These are phyloP conservation scores for Fusarium tuaranense DNA, from an alignment of 2,329 filamentous ascomycete genomes.

Conservation along the genomic window DNA sequence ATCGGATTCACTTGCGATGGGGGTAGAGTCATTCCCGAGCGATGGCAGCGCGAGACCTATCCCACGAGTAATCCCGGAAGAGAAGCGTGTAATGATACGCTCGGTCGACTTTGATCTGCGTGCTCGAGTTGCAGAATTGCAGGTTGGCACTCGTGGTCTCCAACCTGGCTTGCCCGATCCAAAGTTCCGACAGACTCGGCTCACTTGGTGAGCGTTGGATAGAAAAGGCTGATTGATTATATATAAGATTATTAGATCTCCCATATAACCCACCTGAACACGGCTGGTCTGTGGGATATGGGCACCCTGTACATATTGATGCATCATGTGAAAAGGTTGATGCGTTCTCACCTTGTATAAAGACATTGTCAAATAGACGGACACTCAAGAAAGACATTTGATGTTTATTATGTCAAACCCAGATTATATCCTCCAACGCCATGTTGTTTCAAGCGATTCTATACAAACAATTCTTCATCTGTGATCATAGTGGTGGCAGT, in stretches of 20 bases:
- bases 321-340: background rate
- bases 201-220: conserved; percentile 58
- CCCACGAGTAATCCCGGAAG: conserved; percentile 58
- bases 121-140: conserved; percentile 60
- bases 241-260: background rate
- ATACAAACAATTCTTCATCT: background rate
- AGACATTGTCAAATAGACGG: background rate
- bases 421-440: background rate
- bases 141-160: conserved; percentile 67
- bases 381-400: conserved; percentile 4
- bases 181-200: conserved; percentile 59
- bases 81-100: conserved; percentile 67
- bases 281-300: background rate
- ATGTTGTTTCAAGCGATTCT: background rate
- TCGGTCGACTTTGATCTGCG: conserved; percentile 68
- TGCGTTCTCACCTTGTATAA: background rate
- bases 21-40: conserved; percentile 16
- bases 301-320: background rate
- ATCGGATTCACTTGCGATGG: conserved; percentile 51
- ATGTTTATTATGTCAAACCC: background rate
- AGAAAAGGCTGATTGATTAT: background rate
- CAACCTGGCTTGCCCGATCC: conserved; percentile 59
- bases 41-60: conserved; percentile 23
- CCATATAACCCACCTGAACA: background rate
- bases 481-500: conserved; percentile 79